Evolutionary conservation across 768 basidiomycete genomes (phyloP).

Genomic region (Cystoderma amianthinum): DNA sequence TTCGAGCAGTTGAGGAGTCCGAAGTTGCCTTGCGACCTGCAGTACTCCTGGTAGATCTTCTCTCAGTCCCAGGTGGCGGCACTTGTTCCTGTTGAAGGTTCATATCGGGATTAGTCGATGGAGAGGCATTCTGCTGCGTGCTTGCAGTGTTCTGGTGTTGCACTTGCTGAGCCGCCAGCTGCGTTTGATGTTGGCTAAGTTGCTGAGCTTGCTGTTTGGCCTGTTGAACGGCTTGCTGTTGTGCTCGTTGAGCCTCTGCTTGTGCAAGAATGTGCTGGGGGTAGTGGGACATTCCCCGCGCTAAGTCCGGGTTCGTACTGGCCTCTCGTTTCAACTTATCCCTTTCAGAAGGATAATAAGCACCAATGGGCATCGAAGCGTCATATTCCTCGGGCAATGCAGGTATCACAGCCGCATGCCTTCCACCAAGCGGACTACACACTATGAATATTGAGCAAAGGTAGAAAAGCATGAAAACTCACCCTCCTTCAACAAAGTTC

Average conservation of each 20-base stretch:
- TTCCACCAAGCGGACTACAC: conserved; percentile 64
- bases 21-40: neutral
- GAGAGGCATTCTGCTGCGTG: conserved; percentile 6
- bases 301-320: conserved; percentile 18
- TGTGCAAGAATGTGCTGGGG: conserved; percentile 43
- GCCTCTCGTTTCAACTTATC: conserved; percentile 22
- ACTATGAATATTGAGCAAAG: neutral
- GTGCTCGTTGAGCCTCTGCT: conserved; percentile 24
- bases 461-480: conserved; percentile 25
- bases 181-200: conserved; percentile 9
- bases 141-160: conserved; percentile 2
- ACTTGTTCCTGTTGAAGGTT: conserved; percentile 3
- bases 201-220: conserved; percentile 15
- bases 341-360: conserved; percentile 35
- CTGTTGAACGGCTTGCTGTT: conserved; percentile 14
- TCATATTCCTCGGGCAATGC: conserved; percentile 74
- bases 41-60: neutral
- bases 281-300: conserved; percentile 36
- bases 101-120: conserved; percentile 8
- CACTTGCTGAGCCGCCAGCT: conserved; percentile 3
- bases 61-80: neutral
- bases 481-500: conserved; percentile 81
- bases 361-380: conserved; percentile 35
- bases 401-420: conserved; percentile 78
- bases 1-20: neutral